These are phyloP conservation scores for Diospyros kaki DNA, from an alignment of 148 eudicot species.

Conservation along the genomic window DNA sequence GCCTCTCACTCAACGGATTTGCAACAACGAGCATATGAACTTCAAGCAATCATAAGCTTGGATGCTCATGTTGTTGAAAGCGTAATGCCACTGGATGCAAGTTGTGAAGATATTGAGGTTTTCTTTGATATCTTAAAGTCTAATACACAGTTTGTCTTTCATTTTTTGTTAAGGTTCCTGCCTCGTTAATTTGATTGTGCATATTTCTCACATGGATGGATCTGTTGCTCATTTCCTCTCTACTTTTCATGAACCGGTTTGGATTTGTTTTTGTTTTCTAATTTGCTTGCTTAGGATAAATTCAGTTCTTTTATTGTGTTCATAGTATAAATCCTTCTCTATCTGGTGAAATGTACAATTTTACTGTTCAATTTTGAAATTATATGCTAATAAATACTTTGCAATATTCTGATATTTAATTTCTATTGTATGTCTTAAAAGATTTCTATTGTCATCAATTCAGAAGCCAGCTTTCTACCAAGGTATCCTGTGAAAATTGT, in stretches of 20 bases:
- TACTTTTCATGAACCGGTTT: not conserved
- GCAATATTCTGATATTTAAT: not conserved
- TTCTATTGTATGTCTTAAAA: not conserved
- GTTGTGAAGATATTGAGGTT: slow-evolving; percentile 97
- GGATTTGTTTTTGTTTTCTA: not conserved
- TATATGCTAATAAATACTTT: not conserved
- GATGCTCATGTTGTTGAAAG: slow-evolving; percentile 63
- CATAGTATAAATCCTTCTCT: no score
- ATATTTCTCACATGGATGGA: not conserved
- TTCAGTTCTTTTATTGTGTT: not conserved
- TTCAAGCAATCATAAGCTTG: slow-evolving; percentile 63
- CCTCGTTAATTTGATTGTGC: not conserved
- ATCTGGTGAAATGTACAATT: no score
- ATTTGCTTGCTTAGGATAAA: not conserved
- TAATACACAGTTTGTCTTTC: not conserved
- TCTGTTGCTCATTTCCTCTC: not conserved
- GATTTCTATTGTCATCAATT: not conserved
- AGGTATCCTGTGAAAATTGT: no score
- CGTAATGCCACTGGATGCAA: slow-evolving; percentile 81
- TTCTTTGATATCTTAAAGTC: slow-evolving; percentile 5
- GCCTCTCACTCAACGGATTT: slow-evolving; percentile 97
- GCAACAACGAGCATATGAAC: slow-evolving; percentile 98
- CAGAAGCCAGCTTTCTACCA: not conserved
- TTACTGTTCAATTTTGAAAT: not conserved
- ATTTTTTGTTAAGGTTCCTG: not conserved